Evolutionary conservation across 495 filamentous ascomycete species (phyloP).

Genomic region (Podospora pseudocomata): DNA sequence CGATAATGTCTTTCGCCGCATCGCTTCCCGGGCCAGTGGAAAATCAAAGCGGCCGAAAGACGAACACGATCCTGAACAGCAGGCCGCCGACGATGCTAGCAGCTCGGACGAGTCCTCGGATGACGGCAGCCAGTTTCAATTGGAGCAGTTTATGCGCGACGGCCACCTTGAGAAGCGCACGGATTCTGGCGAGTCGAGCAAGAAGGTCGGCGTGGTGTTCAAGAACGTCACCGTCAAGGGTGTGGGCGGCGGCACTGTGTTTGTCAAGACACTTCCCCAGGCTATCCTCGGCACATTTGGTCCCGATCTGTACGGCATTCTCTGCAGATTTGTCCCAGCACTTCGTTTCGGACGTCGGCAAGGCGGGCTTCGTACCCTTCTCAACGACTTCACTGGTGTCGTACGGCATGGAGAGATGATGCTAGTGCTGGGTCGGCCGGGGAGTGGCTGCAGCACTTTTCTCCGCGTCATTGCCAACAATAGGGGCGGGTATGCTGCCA

Average conservation of each 20-base stretch:
- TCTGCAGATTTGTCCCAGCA: slow-evolving; percentile 62
- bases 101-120: slow-evolving; percentile 27
- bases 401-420: slow-evolving; percentile 77
- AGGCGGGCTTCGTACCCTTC: slow-evolving; percentile 53
- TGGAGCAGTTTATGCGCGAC: slow-evolving; percentile 70
- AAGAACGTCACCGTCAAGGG: slow-evolving; percentile 76
- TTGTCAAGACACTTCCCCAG: slow-evolving; percentile 71
- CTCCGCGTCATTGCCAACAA: slow-evolving; percentile 75
- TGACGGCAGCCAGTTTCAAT: slow-evolving; percentile 59
- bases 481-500: slow-evolving; percentile 58
- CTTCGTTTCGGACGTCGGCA: slow-evolving; percentile 45
- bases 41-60: slow-evolving; percentile 11
- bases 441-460: slow-evolving; percentile 77
- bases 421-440: slow-evolving; percentile 77
- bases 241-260: slow-evolving; percentile 59
- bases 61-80: slow-evolving; percentile 32
- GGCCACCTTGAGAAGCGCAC: slow-evolving; percentile 78
- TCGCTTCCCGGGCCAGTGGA: slow-evolving; percentile 21
- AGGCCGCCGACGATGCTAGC: slow-evolving; percentile 36
- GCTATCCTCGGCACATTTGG: slow-evolving; percentile 82
- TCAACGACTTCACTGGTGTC: slow-evolving; percentile 75
- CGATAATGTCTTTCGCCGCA: slow-evolving; percentile 22
- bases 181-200: slow-evolving; percentile 62
- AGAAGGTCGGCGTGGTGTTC: slow-evolving; percentile 82
- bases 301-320: slow-evolving; percentile 70